These are phyloP conservation scores for Xylaria curta DNA, from an alignment of 495 filamentous ascomycete genomes.

Conservation along the genomic window DNA sequence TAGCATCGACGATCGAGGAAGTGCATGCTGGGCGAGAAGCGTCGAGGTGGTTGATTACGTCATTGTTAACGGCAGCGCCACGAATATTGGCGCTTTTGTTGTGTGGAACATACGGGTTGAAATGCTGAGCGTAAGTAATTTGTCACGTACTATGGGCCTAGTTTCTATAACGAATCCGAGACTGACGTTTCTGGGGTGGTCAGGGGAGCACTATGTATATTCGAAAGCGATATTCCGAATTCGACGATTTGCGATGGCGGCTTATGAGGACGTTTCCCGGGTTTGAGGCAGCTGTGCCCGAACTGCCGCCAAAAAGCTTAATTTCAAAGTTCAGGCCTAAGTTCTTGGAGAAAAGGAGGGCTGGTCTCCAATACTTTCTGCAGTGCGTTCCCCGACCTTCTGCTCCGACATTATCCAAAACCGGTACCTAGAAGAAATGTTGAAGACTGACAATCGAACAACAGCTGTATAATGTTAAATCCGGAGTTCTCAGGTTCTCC, in stretches of 20 bases:
- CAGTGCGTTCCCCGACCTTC: slow-evolving; percentile 47
- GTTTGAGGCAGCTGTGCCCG: slow-evolving; percentile 61
- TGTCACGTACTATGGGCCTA: background rate
- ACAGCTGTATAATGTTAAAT: slow-evolving; percentile 62
- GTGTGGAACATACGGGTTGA: slow-evolving; percentile 63
- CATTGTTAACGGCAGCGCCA: slow-evolving; percentile 55
- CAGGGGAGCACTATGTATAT: slow-evolving; percentile 62
- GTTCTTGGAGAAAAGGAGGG: slow-evolving; percentile 60
- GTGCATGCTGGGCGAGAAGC: slow-evolving; percentile 63
- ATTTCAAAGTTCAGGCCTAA: slow-evolving; percentile 58
- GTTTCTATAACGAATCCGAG: background rate
- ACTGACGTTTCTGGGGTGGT: background rate
- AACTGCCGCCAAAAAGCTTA: slow-evolving; percentile 62
- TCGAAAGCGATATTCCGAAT: slow-evolving; percentile 65
- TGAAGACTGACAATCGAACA: background rate
- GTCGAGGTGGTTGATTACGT: slow-evolving; percentile 59
- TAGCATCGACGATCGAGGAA: slow-evolving; percentile 52
- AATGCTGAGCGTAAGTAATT: slow-evolving; percentile 51
- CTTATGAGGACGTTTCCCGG: slow-evolving; percentile 60
- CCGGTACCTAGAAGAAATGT: background rate
- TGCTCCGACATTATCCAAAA: background rate
- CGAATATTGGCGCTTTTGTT: slow-evolving; percentile 62
- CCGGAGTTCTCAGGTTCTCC: slow-evolving; percentile 64
- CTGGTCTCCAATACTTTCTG: slow-evolving; percentile 62
- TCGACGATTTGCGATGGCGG: slow-evolving; percentile 57